Evolutionary conservation across 192 early-diverging fungal genomes (phyloP), one percentile per base, ranked within the genome.

Genomic region (Backusella sp.): DNA sequence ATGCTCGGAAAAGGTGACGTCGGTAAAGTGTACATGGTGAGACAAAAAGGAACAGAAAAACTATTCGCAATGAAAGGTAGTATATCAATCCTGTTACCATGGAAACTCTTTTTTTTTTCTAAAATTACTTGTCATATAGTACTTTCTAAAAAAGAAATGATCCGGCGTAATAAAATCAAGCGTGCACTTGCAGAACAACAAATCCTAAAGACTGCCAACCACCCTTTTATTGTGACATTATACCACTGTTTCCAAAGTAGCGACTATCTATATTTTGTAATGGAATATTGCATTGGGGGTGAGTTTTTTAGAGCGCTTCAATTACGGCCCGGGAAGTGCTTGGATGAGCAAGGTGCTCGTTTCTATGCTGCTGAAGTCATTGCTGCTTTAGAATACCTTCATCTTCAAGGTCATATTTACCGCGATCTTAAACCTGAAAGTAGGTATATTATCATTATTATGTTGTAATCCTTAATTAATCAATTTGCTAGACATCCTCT

Each of bases 301-400:
- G 95, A 96, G 75, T 96, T 96, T 74, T 96, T 96, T 76, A 76
- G 93, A 87, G 89, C 95, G 0, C 86, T 99, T 53, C 98, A 99
- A 87, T 84, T 85, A 73, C 85, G 93, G 11, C 95, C 96, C 19
- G 94, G 92, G 56, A 97, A 97, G 80, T 94, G 94, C 73, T 82
- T 99, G n/a, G 80, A 86, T 53, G 97, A 99, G 77, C 90, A 94
- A 65, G 95, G 93, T 68, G 98, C 96, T 28, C 89, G 92, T 80
- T 98, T 99, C 75, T 99, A 99, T 81, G 97, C 96, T 0, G 97
- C 98, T 66, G 98, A 99, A 79, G 97, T 99, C 1, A 91, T 95
- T 59, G 91, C 91, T 19, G 97, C 97, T 1, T 86, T 99, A 32
- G 97, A 99, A 86, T 99, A 97, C 77, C 84, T 99, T 73, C 98